These are phyloP conservation scores for Fraxinus americana DNA, from an alignment of 257 asterid genomes.

Conservation along the genomic window DNA sequence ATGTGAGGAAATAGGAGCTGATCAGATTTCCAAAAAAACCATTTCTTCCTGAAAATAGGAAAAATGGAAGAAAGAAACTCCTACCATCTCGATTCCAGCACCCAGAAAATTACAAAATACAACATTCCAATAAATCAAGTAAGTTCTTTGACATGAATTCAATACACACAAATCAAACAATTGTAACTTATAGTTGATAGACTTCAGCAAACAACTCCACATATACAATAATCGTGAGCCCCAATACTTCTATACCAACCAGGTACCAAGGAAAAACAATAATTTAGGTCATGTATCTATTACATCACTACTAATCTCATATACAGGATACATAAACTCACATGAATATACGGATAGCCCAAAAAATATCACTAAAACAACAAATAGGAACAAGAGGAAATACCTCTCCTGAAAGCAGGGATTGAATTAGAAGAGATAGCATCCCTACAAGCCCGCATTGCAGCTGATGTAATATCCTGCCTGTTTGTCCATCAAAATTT, in stretches of 20 bases:
- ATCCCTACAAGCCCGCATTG: conserved; percentile 89
- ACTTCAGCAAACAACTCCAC: neutral
- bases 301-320: neutral
- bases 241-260: neutral
- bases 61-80: neutral
- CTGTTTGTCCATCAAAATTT: conserved; percentile 36
- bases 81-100: neutral
- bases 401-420: conserved; percentile 92
- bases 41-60: neutral
- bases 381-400: neutral
- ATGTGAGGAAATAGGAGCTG: neutral
- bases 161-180: neutral
- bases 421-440: conserved; percentile 92
- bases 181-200: neutral
- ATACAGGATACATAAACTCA: neutral
- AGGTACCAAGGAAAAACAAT: neutral
- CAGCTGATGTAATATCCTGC: conserved; percentile 89
- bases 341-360: neutral
- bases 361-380: neutral
- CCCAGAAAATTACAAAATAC: conserved; percentile 2
- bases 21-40: neutral
- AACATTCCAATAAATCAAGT: neutral
- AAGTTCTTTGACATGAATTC: neutral
- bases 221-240: neutral
- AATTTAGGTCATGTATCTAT: neutral